Evolutionary conservation across 306 rosid species (phyloP).

Genomic region (Prosopis cineraria): DNA sequence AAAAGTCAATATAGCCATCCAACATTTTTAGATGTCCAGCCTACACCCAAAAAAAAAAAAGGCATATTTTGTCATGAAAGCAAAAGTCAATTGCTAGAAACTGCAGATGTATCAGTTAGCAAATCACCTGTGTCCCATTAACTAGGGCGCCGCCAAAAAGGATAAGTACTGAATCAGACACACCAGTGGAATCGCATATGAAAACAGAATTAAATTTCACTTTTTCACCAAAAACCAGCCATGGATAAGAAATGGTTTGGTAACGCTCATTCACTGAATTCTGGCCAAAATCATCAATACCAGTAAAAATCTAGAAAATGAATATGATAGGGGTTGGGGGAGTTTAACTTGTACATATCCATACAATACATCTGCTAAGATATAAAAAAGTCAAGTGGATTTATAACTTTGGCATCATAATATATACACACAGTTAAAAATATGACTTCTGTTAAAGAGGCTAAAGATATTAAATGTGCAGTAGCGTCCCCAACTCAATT

Average conservation of each 20-base stretch:
- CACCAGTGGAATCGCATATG: constrained; percentile 94
- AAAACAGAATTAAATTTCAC: constrained; percentile 91
- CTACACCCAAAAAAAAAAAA: constrained; percentile 39
- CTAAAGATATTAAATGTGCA: background rate
- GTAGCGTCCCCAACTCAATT: too few relatives aligned
- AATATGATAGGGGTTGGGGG: background rate
- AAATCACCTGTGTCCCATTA: constrained; percentile 78
- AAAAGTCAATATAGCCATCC: constrained; percentile 83
- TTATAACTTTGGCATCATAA: constrained; percentile 4
- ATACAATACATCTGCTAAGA: background rate
- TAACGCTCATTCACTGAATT: constrained; percentile 92
- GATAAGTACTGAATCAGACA: constrained; percentile 85
- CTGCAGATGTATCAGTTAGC: constrained; percentile 9
- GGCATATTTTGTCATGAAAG: constrained; percentile 18
- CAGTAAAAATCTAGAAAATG: constrained; percentile 19
- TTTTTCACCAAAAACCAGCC: constrained; percentile 97
- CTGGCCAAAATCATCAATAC: constrained; percentile 53
- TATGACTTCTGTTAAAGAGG: background rate
- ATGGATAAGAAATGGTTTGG: constrained; percentile 93
- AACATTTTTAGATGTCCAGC: constrained; percentile 94
- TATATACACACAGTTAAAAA: background rate
- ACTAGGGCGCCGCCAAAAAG: constrained; percentile 81
- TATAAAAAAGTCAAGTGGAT: constrained; percentile 12
- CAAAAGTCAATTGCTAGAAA: constrained; percentile 1
- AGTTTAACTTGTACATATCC: constrained; percentile 7